Evolutionary conservation across 257 asterid species (phyloP), one percentile per base, ranked within the genome.

Genomic region (Petunia secreta): DNA sequence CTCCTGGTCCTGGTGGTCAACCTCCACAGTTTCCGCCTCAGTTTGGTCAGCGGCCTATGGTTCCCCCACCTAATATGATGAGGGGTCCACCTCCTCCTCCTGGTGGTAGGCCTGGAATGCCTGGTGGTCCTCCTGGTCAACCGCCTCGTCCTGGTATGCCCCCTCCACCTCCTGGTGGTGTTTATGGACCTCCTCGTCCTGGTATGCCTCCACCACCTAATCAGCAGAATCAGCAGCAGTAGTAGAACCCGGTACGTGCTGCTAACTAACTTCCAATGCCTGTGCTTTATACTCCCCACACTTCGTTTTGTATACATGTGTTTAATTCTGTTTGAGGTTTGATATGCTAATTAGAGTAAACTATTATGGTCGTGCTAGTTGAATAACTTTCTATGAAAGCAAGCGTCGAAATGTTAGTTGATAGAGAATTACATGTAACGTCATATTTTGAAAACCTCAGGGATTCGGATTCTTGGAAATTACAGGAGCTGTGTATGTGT

Each of bases 151-250:
- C 93, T 0, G 96, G 97, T 2, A 91, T 93, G 94, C 94, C 93
- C 1, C 97, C 97, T 0, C 87, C 91, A 0, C 91, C 91, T 34
- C 89, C 90, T 10, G 97, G 92, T 71, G 96, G 97, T 59, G 80
- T 86, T 73, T 93, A 81, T 78, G 98, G 93, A 15, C 97, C 97
- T 0, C 97, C 96, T 6, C 93, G 98, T 34, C 93, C 98, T 1
- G 98, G 98, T 74, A 94, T 94, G 97, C 97, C 92, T 3, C 98
- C 98, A 41, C 98, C 94, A 1, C 97, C 94, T 8, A 89, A 88
- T 75, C 94, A 90, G 0, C 98, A 94, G 75, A 92, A 91, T 84
- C 96, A 89, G 85, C 92, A 91, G 90, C 82, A 87, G 83, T 48
- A 65, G 83, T 73, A 54, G 43, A 41, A 63, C 50, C 40, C 50